Evolutionary conservation across 371 early-diverging fungal species (phyloP), one percentile per base, ranked within the genome.

Genomic region (Circinella umbellata): DNA sequence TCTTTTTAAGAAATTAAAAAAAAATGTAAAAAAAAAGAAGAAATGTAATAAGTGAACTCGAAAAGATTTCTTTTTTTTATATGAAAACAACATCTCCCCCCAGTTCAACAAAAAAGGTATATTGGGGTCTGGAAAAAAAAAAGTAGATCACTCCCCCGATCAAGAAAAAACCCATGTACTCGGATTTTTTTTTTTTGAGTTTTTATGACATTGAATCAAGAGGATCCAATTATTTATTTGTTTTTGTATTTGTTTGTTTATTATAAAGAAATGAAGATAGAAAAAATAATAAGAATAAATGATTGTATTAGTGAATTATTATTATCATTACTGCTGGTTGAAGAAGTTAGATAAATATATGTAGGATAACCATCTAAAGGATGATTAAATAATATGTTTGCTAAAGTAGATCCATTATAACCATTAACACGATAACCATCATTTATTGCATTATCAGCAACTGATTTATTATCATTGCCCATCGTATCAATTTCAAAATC

Each of bases 391-490:
- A 73, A 27, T 6, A 73, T 67, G 46, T 73, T 73, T 42, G 61
- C 70, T 20, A 64, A 46, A 13, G 72, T 71, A 15, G 51, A 49
- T 14, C 46, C 14, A 73, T 76, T 27, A 35, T 67, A 64, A 17
- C 42, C 73, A 10, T 57, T 54, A 27, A 70, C 72, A 20, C 72
- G 68, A 37, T 73, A 80, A 9, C 83, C 83, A 37, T 67, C 69
- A 18, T 69, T 48, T 0, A 75, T 70, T 0, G 78, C 72, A 72
- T 80, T 83, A 68, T 83, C 83, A 4, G 79, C 59, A 0, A 83
- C 78, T 1, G 81, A 76, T 51, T 80, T 81, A 66, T 83, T 83
- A 17, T 66, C 73, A 17, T 74, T 80, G 48, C 74, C 76, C 46
- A 75, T 73, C 27, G 75, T 78, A 46, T 80, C 73, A 8, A 82